phyloP scores from a whole-genome alignment of 371 early-diverging fungal species.

The Rhizopus sp. region DNA sequence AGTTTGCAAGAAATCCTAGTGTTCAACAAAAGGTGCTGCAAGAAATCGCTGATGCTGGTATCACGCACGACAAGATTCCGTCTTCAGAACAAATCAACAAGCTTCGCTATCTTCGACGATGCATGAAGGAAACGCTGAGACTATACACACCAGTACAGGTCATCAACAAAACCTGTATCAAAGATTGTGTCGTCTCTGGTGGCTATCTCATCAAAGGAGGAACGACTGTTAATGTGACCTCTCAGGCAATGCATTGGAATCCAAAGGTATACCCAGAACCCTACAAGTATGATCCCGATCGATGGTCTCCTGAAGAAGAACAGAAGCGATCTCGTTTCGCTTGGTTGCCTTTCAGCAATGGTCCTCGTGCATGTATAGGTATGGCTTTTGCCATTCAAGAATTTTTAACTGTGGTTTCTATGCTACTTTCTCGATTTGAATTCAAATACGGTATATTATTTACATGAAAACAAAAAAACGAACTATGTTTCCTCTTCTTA shows the following conservation, averaged over 20 bases:
- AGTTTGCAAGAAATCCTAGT: constrained; percentile 46
- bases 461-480: no score
- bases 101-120: constrained; percentile 42
- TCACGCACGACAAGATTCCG: constrained; percentile 38
- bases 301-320: constrained; percentile 57
- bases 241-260: constrained; percentile 50
- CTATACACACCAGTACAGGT: constrained; percentile 50
- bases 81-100: constrained; percentile 46
- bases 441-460: constrained; percentile 31
- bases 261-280: constrained; percentile 49
- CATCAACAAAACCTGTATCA: constrained; percentile 48
- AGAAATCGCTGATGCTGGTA: constrained; percentile 53
- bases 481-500: no score
- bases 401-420: constrained; percentile 58
- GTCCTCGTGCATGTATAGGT: constrained; percentile 51
- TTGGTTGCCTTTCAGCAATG: constrained; percentile 61
- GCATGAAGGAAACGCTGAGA: constrained; percentile 59
- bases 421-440: constrained; percentile 43
- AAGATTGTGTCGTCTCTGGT: constrained; percentile 54
- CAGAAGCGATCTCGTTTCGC: constrained; percentile 51
- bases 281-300: constrained; percentile 53
- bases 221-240: constrained; percentile 21
- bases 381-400: constrained; percentile 62
- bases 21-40: constrained; percentile 48
- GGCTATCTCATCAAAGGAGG: constrained; percentile 38